Conservation (phyloP, 2,329 filamentous ascomycete genomes). For the Colletotrichum magnum region DNA sequence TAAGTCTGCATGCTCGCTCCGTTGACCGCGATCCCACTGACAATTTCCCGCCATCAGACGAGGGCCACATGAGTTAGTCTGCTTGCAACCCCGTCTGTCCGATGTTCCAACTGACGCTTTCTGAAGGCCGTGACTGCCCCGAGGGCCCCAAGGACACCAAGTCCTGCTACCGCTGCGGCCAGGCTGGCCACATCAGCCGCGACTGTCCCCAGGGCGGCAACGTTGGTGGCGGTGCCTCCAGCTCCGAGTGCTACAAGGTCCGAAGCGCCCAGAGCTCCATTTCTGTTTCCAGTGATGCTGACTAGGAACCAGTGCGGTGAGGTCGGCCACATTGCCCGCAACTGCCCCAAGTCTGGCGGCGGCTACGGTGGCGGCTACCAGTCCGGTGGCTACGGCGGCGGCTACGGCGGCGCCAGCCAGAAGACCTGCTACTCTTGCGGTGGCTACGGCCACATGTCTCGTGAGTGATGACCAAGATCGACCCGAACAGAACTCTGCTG, state of each 20-base stretch:
- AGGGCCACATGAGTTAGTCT: conserved; percentile 83
- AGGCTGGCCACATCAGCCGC: conserved; percentile 91
- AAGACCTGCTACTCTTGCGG: conserved; percentile 99
- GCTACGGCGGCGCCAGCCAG: conserved; percentile 67
- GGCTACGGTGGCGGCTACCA: conserved; percentile 63
- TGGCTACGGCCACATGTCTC: conserved; percentile 96
- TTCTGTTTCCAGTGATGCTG: conserved; percentile 5
- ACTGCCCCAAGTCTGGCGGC: conserved; percentile 79
- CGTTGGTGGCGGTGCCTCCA: conserved; percentile 58
- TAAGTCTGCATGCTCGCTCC: conserved; percentile 59
- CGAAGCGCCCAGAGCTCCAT: conserved; percentile 21
- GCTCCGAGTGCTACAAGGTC: conserved; percentile 91
- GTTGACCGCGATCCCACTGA: conserved; percentile 41
- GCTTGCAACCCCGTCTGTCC: conserved; percentile 23
- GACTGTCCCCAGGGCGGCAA: conserved; percentile 74
- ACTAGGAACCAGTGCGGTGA: conserved; percentile 79
- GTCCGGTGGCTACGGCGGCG: conserved; percentile 63
- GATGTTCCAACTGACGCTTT: conserved; percentile 42
- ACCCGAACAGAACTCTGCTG: background rate
- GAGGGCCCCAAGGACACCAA: conserved; percentile 89
- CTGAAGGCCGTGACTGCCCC: conserved; percentile 88
- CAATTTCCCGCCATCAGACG: conserved; percentile 54
- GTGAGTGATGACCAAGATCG: conserved; percentile 60
- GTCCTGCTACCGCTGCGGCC: conserved; percentile 84
- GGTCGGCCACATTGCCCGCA: conserved; percentile 94